Conservation (phyloP, 352 stramenopile genomes). For the Globisporangium lucens region DNA sequence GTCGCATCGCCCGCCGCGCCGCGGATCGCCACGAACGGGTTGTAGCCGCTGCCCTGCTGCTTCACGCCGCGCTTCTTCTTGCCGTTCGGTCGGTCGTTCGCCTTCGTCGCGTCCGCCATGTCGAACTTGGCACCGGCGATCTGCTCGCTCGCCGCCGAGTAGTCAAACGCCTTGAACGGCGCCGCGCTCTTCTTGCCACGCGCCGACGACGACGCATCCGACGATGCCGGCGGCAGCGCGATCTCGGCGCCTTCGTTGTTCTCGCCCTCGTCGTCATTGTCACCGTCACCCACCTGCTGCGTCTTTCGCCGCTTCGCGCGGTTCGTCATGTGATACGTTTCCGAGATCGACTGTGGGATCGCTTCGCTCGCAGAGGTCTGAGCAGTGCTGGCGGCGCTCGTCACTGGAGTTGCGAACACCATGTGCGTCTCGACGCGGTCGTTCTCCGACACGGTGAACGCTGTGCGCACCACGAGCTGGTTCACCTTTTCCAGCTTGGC, state of each 20-base stretch:
- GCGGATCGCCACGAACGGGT: conserved; percentile 68
- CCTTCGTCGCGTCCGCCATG: conserved; percentile 30
- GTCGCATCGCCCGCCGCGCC: conserved; percentile 25
- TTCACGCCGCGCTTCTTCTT: conserved; percentile 40
- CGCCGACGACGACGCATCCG: neutral
- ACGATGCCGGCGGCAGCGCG: neutral
- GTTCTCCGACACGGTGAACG: conserved; percentile 54
- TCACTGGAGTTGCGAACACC: conserved; percentile 6
- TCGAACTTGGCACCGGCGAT: conserved; percentile 47
- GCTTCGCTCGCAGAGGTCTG: conserved; percentile 16
- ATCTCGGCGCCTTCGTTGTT: conserved; percentile 1
- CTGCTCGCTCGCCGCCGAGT: conserved; percentile 41
- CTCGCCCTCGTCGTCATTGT: conserved; percentile 10
- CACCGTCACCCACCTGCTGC: conserved; percentile 9
- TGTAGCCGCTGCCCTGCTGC: conserved; percentile 50
- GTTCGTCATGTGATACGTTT: conserved; percentile 74
- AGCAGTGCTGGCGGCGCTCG: neutral
- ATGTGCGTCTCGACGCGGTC: conserved; percentile 18
- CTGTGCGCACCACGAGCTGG: conserved; percentile 48
- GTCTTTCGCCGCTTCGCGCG: conserved; percentile 64
- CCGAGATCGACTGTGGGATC: conserved; percentile 67
- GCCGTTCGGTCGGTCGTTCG: conserved; percentile 22
- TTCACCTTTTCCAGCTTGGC: conserved; percentile 54
- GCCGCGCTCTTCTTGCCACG: conserved; percentile 11
- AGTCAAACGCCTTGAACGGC: conserved; percentile 51